Evolutionary conservation across 306 rosid species (phyloP).

Genomic region (Vachellia collinsii): DNA sequence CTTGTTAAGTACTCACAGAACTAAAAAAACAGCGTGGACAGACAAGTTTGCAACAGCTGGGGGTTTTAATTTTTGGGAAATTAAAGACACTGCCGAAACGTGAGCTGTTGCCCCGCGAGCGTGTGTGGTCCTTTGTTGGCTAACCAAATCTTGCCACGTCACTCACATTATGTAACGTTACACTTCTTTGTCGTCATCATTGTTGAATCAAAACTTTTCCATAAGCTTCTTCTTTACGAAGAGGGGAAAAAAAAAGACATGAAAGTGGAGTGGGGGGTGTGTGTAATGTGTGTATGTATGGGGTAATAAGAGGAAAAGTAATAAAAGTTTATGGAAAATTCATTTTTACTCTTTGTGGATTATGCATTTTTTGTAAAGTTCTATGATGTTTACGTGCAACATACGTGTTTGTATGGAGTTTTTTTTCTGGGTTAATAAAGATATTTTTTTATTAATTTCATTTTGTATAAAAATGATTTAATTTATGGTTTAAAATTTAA

Average conservation of each 20-base stretch:
- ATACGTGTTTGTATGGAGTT: neutral
- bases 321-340: neutral
- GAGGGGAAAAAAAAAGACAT: no score
- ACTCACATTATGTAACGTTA: neutral
- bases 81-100: neutral
- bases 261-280: no score
- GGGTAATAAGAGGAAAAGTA: neutral
- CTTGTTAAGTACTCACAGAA: neutral
- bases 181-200: neutral
- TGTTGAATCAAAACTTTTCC: neutral
- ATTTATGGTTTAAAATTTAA: neutral
- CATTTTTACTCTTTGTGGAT: neutral
- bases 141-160: constrained; percentile 3
- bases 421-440: neutral
- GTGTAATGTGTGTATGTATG: no score
- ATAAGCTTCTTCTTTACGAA: neutral
- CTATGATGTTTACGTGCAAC: neutral
- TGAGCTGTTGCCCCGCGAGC: neutral
- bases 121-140: neutral
- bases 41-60: neutral
- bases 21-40: neutral
- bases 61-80: neutral
- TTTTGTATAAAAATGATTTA: no score
- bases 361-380: neutral
- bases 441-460: neutral